Evolutionary conservation across 805 yeast species (phyloP).

Genomic region (Wickerhamomyces bovis): DNA sequence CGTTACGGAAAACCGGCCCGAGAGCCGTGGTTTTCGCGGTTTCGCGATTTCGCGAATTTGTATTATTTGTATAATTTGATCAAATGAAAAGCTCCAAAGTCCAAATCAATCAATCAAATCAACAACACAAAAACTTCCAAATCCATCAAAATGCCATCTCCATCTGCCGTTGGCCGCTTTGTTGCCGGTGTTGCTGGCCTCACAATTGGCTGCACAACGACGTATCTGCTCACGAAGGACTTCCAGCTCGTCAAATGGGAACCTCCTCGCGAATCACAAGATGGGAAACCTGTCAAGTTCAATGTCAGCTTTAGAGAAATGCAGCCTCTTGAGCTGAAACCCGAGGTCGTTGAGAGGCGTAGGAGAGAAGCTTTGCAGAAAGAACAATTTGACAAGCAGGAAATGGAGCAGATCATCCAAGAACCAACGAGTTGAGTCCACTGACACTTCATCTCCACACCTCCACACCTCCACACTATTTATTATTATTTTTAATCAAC

Average conservation of each 20-base stretch:
- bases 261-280: slow-evolving; percentile 35
- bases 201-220: slow-evolving; percentile 10
- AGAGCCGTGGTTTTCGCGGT: no score
- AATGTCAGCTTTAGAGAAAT: slow-evolving; percentile 30
- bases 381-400: slow-evolving; percentile 1
- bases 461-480: no score
- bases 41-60: not conserved
- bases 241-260: slow-evolving; percentile 31
- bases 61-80: no score
- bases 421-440: slow-evolving; percentile 12
- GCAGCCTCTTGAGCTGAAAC: slow-evolving; percentile 34
- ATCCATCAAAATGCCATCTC: slow-evolving; percentile 4
- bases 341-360: slow-evolving; percentile 21
- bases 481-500: no score
- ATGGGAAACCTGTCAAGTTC: slow-evolving; percentile 31
- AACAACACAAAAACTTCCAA: no score
- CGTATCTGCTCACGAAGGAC: slow-evolving; percentile 18
- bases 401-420: slow-evolving; percentile 11
- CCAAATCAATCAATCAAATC: not conserved
- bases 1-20: not conserved
- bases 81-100: not conserved
- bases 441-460: no score
- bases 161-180: slow-evolving; percentile 9
- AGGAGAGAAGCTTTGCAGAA: not conserved
- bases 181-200: slow-evolving; percentile 15